phyloP scores from a whole-genome alignment of 2,329 filamentous ascomycete genomes.

The Ophiostoma pallidulum region DNA sequence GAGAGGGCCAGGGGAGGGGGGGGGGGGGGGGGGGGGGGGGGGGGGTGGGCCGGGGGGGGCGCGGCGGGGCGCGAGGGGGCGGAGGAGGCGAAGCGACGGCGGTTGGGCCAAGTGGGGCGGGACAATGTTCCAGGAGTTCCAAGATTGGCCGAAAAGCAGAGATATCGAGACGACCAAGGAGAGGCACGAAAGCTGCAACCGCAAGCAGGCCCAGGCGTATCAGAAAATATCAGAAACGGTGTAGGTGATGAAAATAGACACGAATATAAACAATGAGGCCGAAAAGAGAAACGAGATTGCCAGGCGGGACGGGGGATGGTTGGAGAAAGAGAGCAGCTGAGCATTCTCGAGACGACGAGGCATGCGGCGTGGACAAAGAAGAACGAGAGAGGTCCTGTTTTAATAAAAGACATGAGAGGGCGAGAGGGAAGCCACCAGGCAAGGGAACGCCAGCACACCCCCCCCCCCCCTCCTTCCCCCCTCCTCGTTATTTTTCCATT shows the following conservation, averaged over 20 bases:
- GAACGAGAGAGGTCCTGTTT: conserved; percentile 10
- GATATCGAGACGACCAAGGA: background rate
- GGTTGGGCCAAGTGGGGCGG: background rate
- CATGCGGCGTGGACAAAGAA: conserved; percentile 12
- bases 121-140: background rate
- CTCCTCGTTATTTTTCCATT: no score
- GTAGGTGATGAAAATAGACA: background rate
- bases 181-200: no score
- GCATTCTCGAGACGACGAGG: conserved; percentile 11
- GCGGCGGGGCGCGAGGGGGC: background rate
- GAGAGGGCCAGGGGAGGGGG: background rate
- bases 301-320: background rate
- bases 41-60: background rate
- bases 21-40: background rate
- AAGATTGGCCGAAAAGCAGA: no score
- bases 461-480: conserved; percentile 2
- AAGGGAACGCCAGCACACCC: background rate
- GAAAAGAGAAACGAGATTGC: conserved; percentile 4
- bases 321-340: conserved; percentile 12
- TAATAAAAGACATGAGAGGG: conserved; percentile 10
- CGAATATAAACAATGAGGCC: conserved; percentile 2
- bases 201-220: background rate
- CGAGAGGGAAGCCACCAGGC: background rate
- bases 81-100: background rate
- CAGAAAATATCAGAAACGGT: conserved; percentile 1